A percentile compares a stretch with the other conserved stretches of the same genome.
phyloP scores from a whole-genome alignment of 139 green algal species.

The Micromonas pusilla region DNA sequence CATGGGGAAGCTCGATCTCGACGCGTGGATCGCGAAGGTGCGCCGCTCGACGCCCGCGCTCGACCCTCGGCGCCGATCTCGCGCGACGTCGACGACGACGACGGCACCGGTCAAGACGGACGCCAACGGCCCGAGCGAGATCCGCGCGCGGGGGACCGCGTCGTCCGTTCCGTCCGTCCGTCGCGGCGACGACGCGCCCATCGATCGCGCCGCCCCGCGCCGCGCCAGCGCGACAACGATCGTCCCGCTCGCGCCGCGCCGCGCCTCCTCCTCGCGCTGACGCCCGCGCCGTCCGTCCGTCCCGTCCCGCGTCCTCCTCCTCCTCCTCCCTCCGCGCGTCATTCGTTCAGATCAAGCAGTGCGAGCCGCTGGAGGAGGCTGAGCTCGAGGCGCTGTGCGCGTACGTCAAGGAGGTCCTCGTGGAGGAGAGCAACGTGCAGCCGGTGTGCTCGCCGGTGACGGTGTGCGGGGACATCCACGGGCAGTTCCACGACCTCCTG shows the following conservation, averaged over 20 bases:
- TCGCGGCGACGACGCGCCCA: too few relatives aligned
- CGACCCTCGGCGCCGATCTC: too few relatives aligned
- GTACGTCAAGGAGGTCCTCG: conserved; percentile 95
- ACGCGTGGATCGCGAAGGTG: conserved; percentile 7
- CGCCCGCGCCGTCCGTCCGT: background rate
- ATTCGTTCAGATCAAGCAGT: conserved; percentile 83
- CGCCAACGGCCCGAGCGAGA: too few relatives aligned
- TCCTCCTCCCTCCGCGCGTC: conserved; percentile 66
- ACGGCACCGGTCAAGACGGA: too few relatives aligned
- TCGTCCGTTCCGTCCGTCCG: too few relatives aligned
- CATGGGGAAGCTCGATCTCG: conserved; percentile 9
- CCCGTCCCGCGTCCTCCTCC: background rate
- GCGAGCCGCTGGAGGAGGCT: conserved; percentile 85
- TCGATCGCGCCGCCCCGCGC: background rate
- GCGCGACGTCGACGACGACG: too few relatives aligned
- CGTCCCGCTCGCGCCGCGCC: too few relatives aligned
- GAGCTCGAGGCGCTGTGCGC: conserved; percentile 95
- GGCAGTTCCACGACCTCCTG: conserved; percentile 98
- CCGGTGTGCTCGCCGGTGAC: conserved; percentile 94
- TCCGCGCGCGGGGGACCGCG: too few relatives aligned
- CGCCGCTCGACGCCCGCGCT: too few relatives aligned
- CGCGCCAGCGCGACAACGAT: too few relatives aligned
- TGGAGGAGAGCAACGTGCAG: conserved; percentile 99
- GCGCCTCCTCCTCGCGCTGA: too few relatives aligned
- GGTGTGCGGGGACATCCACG: conserved; percentile 98